These are phyloP conservation scores for Epithele typhae DNA, from an alignment of 768 basidiomycete genomes.

Conservation along the genomic window DNA sequence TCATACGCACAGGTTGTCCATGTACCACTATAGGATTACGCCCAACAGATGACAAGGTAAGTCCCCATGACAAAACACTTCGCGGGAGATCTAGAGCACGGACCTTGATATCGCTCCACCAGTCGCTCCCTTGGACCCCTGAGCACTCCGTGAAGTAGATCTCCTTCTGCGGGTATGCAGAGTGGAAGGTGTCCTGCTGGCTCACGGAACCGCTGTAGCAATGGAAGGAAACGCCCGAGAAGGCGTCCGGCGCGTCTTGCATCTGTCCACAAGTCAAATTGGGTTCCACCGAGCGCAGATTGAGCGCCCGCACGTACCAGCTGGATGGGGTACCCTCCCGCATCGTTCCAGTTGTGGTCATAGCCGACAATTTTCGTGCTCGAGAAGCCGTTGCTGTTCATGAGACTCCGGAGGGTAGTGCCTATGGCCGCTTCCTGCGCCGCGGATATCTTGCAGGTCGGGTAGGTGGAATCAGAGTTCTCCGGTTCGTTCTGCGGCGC, in stretches of 20 bases:
- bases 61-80: neutral
- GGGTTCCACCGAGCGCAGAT: neutral
- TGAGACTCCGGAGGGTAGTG: constrained; percentile 46
- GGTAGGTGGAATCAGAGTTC: constrained; percentile 63
- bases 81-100: neutral
- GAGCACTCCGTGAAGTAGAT: constrained; percentile 59
- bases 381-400: constrained; percentile 60
- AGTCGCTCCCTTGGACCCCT: constrained; percentile 62
- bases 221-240: constrained; percentile 67
- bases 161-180: constrained; percentile 54
- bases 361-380: constrained; percentile 60
- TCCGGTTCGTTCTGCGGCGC: constrained; percentile 52
- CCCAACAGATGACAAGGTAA: neutral
- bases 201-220: constrained; percentile 58
- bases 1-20: constrained; percentile 54
- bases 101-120: constrained; percentile 81
- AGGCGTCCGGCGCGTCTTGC: constrained; percentile 50
- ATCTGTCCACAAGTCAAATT: constrained; percentile 32
- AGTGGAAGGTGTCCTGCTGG: constrained; percentile 53
- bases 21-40: constrained; percentile 75
- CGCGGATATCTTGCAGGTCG: constrained; percentile 53
- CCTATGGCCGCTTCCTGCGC: constrained; percentile 57
- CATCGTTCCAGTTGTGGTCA: constrained; percentile 74
- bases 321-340: constrained; percentile 57
- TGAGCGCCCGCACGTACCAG: constrained; percentile 23